A percentile compares a stretch with the other conserved stretches of the same genome.
Conservation (phyloP, 371 early-diverging fungal species). For the Mucor circinelloides region DNA sequence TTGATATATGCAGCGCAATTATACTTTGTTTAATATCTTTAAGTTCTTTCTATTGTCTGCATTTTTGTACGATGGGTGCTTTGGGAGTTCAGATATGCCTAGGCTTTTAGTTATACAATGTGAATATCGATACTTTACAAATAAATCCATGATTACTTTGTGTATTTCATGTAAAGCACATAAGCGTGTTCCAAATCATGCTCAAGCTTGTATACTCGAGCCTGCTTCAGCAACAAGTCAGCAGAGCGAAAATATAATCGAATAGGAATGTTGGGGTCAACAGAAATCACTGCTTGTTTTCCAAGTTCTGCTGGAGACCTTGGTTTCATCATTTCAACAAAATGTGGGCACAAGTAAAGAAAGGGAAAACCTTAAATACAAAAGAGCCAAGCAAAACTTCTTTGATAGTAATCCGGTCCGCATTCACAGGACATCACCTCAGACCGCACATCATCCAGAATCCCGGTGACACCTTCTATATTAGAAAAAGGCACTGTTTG, state of each 20-base stretch:
- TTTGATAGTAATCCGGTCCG: not conserved
- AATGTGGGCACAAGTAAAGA: not conserved
- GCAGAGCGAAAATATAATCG: slow-evolving; percentile 62
- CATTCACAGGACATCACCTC: not conserved
- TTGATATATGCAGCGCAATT: not conserved
- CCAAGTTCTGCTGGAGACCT: slow-evolving; percentile 46
- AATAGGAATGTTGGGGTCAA: slow-evolving; percentile 52
- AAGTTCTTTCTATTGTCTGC: slow-evolving; percentile 41
- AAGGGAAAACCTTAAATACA: not conserved
- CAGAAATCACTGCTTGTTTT: slow-evolving; percentile 31
- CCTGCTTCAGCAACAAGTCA: slow-evolving; percentile 55
- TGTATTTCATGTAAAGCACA: slow-evolving; percentile 57
- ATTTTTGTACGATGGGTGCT: slow-evolving; percentile 52
- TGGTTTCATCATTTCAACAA: slow-evolving; percentile 21
- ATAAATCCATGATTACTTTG: slow-evolving; percentile 40
- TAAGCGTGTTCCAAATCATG: slow-evolving; percentile 58
- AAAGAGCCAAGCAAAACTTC: not conserved
- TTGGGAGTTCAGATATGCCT: slow-evolving; percentile 54
- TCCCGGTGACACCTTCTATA: not conserved
- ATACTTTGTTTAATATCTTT: slow-evolving; percentile 34
- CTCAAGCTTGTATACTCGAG: slow-evolving; percentile 54
- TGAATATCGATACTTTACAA: not conserved
- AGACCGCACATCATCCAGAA: not conserved
- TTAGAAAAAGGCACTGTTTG: not conserved
- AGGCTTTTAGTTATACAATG: slow-evolving; percentile 20